Conservation (phyloP, 768 basidiomycete species). For the Russula ochroleuca region DNA sequence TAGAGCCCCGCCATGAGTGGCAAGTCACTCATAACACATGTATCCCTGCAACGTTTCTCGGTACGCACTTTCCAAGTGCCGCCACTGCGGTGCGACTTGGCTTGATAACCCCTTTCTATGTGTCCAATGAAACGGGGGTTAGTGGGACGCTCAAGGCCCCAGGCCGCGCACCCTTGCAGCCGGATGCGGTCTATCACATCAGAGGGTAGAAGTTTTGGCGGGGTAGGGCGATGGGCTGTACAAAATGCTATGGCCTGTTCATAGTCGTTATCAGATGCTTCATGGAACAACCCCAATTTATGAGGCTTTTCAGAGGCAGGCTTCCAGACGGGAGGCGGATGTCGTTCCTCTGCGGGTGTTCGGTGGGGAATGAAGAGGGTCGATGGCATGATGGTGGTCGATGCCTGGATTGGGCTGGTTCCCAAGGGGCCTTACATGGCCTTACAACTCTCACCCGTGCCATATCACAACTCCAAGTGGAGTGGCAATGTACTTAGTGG, state of each 20-base stretch:
- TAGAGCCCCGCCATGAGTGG: constrained; percentile 61
- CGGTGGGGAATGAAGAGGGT: not conserved
- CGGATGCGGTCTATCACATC: constrained; percentile 50
- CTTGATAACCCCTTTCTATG: constrained; percentile 37
- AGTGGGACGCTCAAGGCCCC: constrained; percentile 46
- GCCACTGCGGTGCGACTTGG: constrained; percentile 31
- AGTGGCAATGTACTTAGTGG: no score
- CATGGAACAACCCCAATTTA: constrained; percentile 46
- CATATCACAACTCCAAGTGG: no score
- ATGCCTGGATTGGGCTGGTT: not conserved
- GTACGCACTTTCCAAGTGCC: constrained; percentile 44
- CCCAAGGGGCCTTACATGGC: no score
- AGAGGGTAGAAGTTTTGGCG: constrained; percentile 49
- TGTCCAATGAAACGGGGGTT: constrained; percentile 43
- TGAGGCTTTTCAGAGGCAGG: constrained; percentile 54
- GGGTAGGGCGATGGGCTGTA: constrained; percentile 36
- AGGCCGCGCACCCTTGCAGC: constrained; percentile 45
- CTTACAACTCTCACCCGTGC: no score
- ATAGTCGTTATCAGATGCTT: constrained; percentile 56
- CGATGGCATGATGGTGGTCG: constrained; percentile 2
- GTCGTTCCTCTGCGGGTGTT: not conserved
- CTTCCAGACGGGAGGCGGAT: constrained; percentile 45
- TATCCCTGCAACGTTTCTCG: constrained; percentile 41
- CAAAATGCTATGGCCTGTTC: constrained; percentile 52
- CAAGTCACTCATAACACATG: constrained; percentile 54